Evolutionary conservation across 371 early-diverging fungal species (phyloP).

Genomic region (Mortierella sp.): DNA sequence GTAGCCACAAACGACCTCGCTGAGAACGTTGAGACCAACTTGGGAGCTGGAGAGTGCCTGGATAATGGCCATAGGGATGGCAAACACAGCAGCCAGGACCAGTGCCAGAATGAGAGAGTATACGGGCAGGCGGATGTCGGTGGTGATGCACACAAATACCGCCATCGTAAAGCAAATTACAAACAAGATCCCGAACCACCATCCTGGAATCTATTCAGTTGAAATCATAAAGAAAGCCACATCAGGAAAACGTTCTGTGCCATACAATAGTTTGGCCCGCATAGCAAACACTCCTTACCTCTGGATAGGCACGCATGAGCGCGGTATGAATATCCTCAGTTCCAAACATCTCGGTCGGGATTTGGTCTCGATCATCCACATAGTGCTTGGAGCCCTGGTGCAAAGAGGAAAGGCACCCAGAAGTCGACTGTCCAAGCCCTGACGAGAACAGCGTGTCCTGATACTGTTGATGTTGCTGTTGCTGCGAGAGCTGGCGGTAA

Average conservation of each 20-base stretch:
- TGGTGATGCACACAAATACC: conserved; percentile 69
- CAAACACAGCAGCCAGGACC: conserved; percentile 71
- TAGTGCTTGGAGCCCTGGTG: background rate
- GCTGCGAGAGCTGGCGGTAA: conserved; percentile 27
- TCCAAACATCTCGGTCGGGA: conserved; percentile 59
- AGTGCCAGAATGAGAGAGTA: conserved; percentile 79
- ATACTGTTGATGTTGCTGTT: conserved; percentile 9
- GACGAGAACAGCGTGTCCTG: background rate
- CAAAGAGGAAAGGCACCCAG: background rate
- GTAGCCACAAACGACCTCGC: conserved; percentile 72
- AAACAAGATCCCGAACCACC: conserved; percentile 81
- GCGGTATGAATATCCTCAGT: conserved; percentile 78
- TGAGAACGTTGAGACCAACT: conserved; percentile 81
- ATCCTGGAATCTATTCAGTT: conserved; percentile 70
- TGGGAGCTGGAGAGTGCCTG: conserved; percentile 51
- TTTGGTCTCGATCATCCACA: conserved; percentile 36
- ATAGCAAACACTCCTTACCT: conserved; percentile 55
- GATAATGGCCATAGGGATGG: conserved; percentile 86
- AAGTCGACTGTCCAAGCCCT: background rate
- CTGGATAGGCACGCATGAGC: conserved; percentile 78
- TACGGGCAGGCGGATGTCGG: conserved; percentile 71
- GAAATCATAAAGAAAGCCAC: conserved; percentile 49
- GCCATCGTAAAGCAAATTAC: conserved; percentile 69
- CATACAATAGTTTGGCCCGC: background rate
- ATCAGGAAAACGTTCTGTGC: conserved; percentile 17